Conservation (phyloP, 129 eudicot genomes). For the Logfia minima region DNA sequence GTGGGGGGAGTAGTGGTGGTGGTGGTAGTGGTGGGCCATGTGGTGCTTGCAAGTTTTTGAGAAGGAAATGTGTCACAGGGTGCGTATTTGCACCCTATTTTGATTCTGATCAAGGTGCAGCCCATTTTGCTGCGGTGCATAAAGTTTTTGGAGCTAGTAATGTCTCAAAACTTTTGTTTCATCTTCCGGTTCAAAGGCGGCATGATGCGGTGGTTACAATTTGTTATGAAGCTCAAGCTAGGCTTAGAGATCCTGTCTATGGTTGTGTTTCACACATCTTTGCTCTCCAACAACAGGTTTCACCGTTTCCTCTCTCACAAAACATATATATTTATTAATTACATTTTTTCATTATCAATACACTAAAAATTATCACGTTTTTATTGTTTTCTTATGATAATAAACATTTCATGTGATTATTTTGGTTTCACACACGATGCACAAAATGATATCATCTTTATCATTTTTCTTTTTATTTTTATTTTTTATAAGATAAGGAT, state of each 20-base stretch:
- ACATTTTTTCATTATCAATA: neutral
- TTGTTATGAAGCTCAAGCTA: constrained; percentile 61
- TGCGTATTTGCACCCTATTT: constrained; percentile 68
- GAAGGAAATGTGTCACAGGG: constrained; percentile 57
- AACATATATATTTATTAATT: neutral
- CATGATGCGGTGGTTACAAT: constrained; percentile 60
- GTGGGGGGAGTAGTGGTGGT: constrained; percentile 20
- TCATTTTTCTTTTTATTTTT: no score
- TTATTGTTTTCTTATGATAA: no score
- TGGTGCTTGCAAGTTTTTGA: constrained; percentile 68
- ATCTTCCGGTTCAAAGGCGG: constrained; percentile 48
- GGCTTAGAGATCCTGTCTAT: constrained; percentile 56
- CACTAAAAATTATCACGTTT: neutral
- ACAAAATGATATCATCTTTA: neutral
- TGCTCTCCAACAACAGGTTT: constrained; percentile 71
- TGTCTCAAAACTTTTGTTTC: constrained; percentile 47
- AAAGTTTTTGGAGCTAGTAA: constrained; percentile 62
- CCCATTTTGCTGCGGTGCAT: constrained; percentile 56
- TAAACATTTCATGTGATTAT: neutral
- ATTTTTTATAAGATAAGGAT: constrained; percentile 5
- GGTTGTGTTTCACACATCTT: constrained; percentile 67
- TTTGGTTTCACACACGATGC: constrained; percentile 3
- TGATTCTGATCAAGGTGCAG: constrained; percentile 58
- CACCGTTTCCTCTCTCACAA: neutral
- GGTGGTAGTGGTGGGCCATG: constrained; percentile 44